Conservation (phyloP, 768 basidiomycete species). For the Termitomyces sp. region DNA sequence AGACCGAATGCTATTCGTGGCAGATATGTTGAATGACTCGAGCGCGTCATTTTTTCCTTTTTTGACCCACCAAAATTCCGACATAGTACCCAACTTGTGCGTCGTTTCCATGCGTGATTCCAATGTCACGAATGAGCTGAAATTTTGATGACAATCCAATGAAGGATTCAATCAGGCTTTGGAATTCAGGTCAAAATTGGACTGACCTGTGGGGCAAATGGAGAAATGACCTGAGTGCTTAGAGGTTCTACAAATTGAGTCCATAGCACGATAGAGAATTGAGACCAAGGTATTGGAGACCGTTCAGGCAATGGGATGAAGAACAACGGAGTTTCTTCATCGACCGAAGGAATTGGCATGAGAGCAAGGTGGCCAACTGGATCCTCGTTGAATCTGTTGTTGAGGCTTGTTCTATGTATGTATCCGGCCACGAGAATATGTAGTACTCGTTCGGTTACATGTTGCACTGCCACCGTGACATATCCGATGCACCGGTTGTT, state of each 20-base stretch:
- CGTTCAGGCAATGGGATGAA: conserved; percentile 32
- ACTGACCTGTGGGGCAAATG: conserved; percentile 68
- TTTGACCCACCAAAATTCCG: conserved; percentile 57
- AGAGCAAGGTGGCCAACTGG: not conserved
- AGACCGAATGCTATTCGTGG: conserved; percentile 60
- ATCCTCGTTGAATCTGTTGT: not conserved
- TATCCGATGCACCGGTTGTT: too few species aligned
- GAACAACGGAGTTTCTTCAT: conserved; percentile 64
- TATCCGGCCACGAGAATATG: too few species aligned
- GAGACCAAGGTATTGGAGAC: conserved; percentile 63
- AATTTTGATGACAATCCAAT: not conserved
- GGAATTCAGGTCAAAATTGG: not conserved
- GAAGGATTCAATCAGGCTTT: not conserved
- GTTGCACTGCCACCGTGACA: not conserved
- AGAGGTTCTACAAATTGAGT: conserved; percentile 76
- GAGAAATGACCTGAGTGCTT: conserved; percentile 70
- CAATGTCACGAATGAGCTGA: conserved; percentile 64
- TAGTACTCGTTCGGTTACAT: too few species aligned
- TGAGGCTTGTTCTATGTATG: too few species aligned
- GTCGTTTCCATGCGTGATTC: conserved; percentile 70
- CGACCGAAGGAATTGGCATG: conserved; percentile 17
- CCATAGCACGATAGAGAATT: conserved; percentile 64
- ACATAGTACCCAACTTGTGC: conserved; percentile 75
- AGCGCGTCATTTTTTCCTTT: not conserved
- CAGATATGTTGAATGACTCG: not conserved